Percentiles rank a stretch among this genome's conserved stretches.
Evolutionary conservation across 495 filamentous ascomycete species (phyloP).

Genomic region (Hypoxylon lenormandii): DNA sequence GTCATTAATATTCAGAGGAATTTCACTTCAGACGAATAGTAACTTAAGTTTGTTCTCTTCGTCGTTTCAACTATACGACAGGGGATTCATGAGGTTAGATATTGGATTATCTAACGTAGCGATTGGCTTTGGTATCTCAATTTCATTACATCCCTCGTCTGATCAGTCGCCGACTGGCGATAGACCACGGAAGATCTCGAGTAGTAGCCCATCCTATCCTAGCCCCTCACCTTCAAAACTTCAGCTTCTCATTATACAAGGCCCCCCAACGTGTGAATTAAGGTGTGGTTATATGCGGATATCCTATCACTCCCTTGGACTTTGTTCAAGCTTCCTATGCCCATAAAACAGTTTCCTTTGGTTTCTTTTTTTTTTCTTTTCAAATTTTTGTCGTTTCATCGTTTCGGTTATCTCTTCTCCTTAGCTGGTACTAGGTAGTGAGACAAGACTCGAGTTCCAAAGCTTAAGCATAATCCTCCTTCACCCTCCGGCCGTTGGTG

Average conservation of each 20-base stretch:
- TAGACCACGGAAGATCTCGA: background rate
- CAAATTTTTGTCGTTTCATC: background rate
- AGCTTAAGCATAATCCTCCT: slow-evolving; percentile 72
- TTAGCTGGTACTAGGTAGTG: background rate
- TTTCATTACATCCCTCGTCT: background rate
- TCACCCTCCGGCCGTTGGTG: slow-evolving; percentile 62
- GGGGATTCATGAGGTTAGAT: background rate
- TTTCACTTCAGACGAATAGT: too few species aligned
- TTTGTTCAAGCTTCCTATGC: background rate
- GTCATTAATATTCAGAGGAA: too few species aligned
- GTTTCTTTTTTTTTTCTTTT: background rate
- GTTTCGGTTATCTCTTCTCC: background rate
- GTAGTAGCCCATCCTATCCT: background rate
- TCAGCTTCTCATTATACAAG: background rate
- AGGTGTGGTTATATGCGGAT: background rate
- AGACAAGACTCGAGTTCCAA: too few species aligned
- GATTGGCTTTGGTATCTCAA: slow-evolving; percentile 5
- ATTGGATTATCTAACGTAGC: slow-evolving; percentile 6
- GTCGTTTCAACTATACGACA: too few species aligned
- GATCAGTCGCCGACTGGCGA: background rate
- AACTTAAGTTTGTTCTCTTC: too few species aligned
- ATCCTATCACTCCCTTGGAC: background rate
- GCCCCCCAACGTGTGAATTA: background rate
- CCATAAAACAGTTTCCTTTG: background rate
- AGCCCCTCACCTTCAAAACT: background rate